Conservation (phyloP, 1,284 basidiomycete species). For the Rhodotorula sp. region DNA sequence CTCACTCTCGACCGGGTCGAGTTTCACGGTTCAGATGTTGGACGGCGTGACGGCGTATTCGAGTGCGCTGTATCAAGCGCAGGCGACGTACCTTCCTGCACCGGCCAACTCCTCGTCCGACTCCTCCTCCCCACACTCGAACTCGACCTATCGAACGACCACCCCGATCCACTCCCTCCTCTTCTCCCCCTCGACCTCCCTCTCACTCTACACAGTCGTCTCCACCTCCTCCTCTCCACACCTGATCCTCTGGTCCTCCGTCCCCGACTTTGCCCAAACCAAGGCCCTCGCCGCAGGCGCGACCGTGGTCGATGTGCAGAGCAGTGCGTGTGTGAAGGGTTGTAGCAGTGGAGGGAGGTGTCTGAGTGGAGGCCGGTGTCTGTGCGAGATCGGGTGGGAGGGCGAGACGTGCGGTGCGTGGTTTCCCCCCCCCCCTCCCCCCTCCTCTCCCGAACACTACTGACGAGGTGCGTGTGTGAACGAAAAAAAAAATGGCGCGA, state of each 20-base stretch:
- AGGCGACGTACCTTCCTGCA: constrained; percentile 13
- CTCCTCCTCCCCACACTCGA: not conserved
- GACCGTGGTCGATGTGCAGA: constrained; percentile 22
- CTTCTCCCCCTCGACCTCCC: constrained; percentile 23
- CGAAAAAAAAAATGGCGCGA: not conserved
- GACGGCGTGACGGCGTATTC: constrained; percentile 34
- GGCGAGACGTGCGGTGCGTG: constrained; percentile 61
- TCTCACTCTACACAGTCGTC: constrained; percentile 24
- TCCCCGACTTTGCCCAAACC: constrained; percentile 32
- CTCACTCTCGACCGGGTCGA: constrained; percentile 14
- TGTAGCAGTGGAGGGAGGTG: constrained; percentile 70
- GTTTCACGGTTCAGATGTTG: constrained; percentile 19
- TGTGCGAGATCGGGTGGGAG: constrained; percentile 67
- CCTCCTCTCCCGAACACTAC: no score
- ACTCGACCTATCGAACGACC: not conserved
- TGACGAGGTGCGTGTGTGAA: no score
- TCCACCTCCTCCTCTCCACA: not conserved
- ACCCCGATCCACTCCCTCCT: constrained; percentile 18
- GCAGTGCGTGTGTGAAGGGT: constrained; percentile 46
- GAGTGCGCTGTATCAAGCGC: constrained; percentile 33
- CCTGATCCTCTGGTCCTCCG: constrained; percentile 37
- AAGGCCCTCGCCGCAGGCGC: constrained; percentile 12
- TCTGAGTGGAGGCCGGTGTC: constrained; percentile 63
- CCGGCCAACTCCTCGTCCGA: constrained; percentile 3
- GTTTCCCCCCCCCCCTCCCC: not conserved